phyloP scores from a whole-genome alignment of 75 land plant species.

The Chamaecyparis obtusa region DNA sequence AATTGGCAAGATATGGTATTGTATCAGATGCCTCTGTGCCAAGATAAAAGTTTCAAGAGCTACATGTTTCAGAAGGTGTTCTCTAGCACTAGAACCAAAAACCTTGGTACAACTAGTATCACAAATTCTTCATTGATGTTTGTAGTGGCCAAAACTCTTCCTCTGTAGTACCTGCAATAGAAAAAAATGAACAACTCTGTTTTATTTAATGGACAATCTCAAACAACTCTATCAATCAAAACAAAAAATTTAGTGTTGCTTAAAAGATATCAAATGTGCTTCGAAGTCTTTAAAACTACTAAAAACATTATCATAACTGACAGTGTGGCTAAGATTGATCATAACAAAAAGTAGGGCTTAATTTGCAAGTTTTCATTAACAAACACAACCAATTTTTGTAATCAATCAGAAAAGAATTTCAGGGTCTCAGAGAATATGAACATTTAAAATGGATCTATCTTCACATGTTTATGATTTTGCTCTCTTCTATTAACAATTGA shows the following conservation, averaged over 20 bases:
- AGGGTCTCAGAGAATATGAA: background rate
- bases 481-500: background rate
- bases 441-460: background rate
- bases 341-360: no score
- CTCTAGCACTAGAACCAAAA: constrained; percentile 58
- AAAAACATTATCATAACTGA: background rate
- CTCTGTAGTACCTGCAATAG: constrained; percentile 70
- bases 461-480: background rate
- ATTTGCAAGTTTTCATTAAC: no score
- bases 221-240: background rate
- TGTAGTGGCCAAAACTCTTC: constrained; percentile 65
- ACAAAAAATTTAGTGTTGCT: background rate
- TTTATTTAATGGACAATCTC: background rate
- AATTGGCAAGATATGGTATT: no score
- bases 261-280: background rate
- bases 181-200: background rate
- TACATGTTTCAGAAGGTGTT: constrained; percentile 55
- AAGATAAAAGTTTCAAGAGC: constrained; percentile 58
- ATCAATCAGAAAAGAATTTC: background rate
- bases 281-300: background rate
- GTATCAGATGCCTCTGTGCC: constrained; percentile 91
- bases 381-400: no score
- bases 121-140: constrained; percentile 74
- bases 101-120: constrained; percentile 61
- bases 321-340: background rate